These are phyloP conservation scores for Daldinia caldariorum DNA, from an alignment of 495 filamentous ascomycete species.

Conservation along the genomic window DNA sequence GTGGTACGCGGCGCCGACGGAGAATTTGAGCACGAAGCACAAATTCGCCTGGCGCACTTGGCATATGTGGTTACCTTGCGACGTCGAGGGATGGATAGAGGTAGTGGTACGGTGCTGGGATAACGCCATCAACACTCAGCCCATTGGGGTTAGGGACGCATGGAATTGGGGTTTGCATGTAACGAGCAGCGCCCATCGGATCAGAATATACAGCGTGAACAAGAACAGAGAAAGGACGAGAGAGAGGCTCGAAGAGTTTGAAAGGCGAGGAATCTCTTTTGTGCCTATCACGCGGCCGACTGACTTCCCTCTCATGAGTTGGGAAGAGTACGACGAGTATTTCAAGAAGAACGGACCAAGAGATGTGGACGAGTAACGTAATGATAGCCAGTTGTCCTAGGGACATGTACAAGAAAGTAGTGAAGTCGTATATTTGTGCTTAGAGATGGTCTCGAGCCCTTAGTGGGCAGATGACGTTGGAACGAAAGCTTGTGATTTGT, in stretches of 20 bases:
- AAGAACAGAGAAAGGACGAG: constrained; percentile 59
- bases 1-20: constrained; percentile 65
- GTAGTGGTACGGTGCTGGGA: constrained; percentile 67
- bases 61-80: constrained; percentile 63
- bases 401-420: neutral
- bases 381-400: neutral
- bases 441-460: neutral
- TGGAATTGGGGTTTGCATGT: constrained; percentile 74
- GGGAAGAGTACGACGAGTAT: constrained; percentile 59
- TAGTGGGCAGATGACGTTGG: constrained; percentile 7
- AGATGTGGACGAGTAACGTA: constrained; percentile 49
- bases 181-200: constrained; percentile 69
- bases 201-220: constrained; percentile 72
- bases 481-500: constrained; percentile 16
- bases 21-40: constrained; percentile 63
- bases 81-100: constrained; percentile 69
- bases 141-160: constrained; percentile 46
- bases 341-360: constrained; percentile 59
- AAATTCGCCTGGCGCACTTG: constrained; percentile 65
- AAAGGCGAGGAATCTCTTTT: constrained; percentile 58
- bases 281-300: constrained; percentile 63
- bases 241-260: constrained; percentile 59
- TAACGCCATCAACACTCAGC: constrained; percentile 63
- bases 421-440: neutral
- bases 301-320: constrained; percentile 55